phyloP scores from a whole-genome alignment of 202 grass and related monocot species.

The Tripidium arundinaceum region DNA sequence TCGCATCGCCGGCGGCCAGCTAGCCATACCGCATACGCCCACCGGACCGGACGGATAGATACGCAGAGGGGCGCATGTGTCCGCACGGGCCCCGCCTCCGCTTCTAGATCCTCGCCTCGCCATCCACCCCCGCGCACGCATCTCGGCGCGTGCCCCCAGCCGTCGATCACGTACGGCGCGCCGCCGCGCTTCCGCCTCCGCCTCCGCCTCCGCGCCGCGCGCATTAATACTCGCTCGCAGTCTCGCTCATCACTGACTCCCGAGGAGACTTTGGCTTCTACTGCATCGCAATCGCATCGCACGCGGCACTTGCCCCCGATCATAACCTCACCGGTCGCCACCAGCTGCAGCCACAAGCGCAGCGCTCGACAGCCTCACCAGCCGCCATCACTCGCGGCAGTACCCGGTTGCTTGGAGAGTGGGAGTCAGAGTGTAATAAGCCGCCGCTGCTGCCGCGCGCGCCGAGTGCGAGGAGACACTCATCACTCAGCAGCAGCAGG shows the following conservation, averaged over 20 bases:
- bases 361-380: background rate
- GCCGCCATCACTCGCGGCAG: background rate
- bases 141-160: background rate
- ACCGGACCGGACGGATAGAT: background rate
- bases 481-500: background rate
- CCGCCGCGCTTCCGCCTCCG: slow-evolving; percentile 26
- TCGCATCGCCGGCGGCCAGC: slow-evolving; percentile 6
- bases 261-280: slow-evolving; percentile 32
- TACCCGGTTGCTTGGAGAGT: background rate
- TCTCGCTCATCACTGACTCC: slow-evolving; percentile 14
- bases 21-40: background rate
- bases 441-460: background rate
- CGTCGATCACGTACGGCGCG: background rate
- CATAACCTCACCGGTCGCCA: background rate
- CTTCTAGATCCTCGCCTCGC: background rate
- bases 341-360: background rate
- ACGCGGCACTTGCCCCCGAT: background rate
- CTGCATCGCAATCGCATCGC: background rate
- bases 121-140: slow-evolving; percentile 14
- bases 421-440: background rate
- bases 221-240: background rate
- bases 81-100: background rate
- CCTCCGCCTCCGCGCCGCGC: background rate
- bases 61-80: background rate
- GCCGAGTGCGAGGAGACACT: background rate